Evolutionary conservation across 2,329 filamentous ascomycete genomes (phyloP).

Genomic region (Mariannaea elegans): DNA sequence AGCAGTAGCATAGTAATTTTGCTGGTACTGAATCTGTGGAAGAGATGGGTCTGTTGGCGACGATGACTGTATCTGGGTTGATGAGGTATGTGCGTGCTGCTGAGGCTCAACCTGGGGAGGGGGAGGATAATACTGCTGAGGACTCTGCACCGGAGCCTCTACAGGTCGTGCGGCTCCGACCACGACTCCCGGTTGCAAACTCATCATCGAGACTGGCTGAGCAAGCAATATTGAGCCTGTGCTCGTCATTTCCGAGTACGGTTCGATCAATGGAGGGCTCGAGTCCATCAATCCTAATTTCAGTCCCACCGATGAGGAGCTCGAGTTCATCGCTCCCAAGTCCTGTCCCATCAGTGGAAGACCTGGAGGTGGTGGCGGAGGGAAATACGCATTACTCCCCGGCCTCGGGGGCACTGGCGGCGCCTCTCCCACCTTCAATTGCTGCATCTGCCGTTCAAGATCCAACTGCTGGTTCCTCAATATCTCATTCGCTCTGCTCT

Average conservation of each 20-base stretch:
- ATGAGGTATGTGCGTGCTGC: too few relatives aligned
- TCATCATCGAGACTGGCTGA: too few relatives aligned
- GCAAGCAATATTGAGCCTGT: too few relatives aligned
- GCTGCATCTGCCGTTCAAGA: neutral
- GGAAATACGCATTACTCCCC: neutral
- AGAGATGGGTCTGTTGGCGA: too few relatives aligned
- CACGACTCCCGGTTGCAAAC: constrained; percentile 2
- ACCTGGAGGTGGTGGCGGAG: neutral
- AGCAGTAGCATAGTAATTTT: too few relatives aligned
- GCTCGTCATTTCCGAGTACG: too few relatives aligned
- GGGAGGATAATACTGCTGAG: neutral
- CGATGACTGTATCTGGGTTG: too few relatives aligned
- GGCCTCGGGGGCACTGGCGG: constrained; percentile 3
- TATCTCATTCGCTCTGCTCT: neutral
- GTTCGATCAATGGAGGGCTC: too few relatives aligned
- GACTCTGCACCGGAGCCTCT: neutral
- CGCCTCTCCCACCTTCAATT: neutral
- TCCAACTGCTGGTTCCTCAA: neutral
- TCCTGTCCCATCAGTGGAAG: neutral
- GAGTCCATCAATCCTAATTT: too few relatives aligned
- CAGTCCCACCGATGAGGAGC: neutral
- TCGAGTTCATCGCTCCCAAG: neutral
- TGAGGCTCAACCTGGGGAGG: too few relatives aligned
- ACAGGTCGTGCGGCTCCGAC: neutral
- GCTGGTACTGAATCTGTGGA: too few relatives aligned